A percentile compares a stretch with the other conserved stretches of the same genome.
Evolutionary conservation across 1,284 basidiomycete species (phyloP).

Genomic region (Veloboletus limbatus): DNA sequence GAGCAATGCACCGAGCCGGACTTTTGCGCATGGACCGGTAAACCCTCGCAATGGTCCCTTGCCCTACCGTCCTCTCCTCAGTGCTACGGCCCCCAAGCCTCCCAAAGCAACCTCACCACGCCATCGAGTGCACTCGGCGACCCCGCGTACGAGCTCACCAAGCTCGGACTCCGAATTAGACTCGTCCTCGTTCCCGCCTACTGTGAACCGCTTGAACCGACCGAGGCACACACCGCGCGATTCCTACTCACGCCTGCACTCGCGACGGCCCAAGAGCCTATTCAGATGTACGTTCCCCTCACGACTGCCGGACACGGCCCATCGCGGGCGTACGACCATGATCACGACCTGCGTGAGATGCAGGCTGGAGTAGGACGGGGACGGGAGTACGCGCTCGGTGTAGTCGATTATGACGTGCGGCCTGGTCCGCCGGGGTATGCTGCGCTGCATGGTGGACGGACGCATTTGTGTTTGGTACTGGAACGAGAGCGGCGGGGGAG

Average conservation of each 20-base stretch:
- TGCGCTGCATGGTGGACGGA: constrained; percentile 18
- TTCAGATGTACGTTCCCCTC: constrained; percentile 20
- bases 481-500: constrained; percentile 22
- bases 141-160: constrained; percentile 24
- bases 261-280: constrained; percentile 20
- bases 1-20: constrained; percentile 23
- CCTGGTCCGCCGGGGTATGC: constrained; percentile 26
- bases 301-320: not conserved
- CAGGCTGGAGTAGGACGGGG: constrained; percentile 6
- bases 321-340: constrained; percentile 9
- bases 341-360: constrained; percentile 14
- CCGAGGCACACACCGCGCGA: constrained; percentile 11
- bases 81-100: constrained; percentile 15
- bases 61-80: constrained; percentile 22
- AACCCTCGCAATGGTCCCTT: constrained; percentile 27
- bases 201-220: constrained; percentile 20
- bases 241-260: constrained; percentile 21
- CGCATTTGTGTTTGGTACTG: constrained; percentile 27
- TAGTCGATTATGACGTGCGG: constrained; percentile 25
- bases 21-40: constrained; percentile 26
- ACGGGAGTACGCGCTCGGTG: constrained; percentile 22
- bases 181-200: constrained; percentile 25
- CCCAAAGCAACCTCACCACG: constrained; percentile 11
- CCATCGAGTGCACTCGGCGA: constrained; percentile 19
- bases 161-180: constrained; percentile 19